Evolutionary conservation across 2,329 filamentous ascomycete genomes (phyloP), one percentile per base, ranked within the genome.

Genomic region (Aspergillus niger): DNA sequence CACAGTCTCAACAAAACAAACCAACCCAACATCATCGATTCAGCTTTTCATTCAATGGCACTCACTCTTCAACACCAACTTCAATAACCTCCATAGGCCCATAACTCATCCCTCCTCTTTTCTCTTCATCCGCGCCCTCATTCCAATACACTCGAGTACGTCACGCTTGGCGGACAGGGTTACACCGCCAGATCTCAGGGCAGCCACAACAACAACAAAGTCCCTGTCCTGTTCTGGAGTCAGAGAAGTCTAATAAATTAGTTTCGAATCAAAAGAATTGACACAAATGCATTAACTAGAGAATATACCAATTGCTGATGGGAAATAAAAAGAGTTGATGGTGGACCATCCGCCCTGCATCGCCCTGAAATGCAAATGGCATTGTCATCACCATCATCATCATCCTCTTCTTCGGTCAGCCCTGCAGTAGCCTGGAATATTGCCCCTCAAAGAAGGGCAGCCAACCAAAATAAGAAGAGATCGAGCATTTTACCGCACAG

Each of bases 181-280:
- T 68, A 67, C 66, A 68, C 66, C 66, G 66, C 66, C 58, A 68
- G 65, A 68, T 63, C 61, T 64, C 62, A 60, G 64, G 60, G 51
- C 59, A 61, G 64, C 63, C 57, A 60, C 55, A 57, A 55, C 51
- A 48, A 64, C 59, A 36, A 55, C 41, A 6, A 17, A 8, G 39
- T 43, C 39, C 20, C 17, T 44, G 17, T 22, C 41, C 47, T 28
- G 47, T 44, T 43, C 49, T 59, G 55, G 54, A 44, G 49, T 39
- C 41, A 52, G 41, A 48, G 32, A 48, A 52, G 22, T 41, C 41
- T 47, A 44, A 28, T 26, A 13, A 32, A 13, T 15, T 36, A 11
- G 32, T 5, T 5, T 13, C 32, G 11, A 36, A 36, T 13, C 13
- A 36, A 5, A 13, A 32, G 6, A 13, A 20, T 20, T 5, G 13